Base-by-base conservation (phyloP, 495 filamentous ascomycete genomes). In the Haplographium delicatum region DNA sequence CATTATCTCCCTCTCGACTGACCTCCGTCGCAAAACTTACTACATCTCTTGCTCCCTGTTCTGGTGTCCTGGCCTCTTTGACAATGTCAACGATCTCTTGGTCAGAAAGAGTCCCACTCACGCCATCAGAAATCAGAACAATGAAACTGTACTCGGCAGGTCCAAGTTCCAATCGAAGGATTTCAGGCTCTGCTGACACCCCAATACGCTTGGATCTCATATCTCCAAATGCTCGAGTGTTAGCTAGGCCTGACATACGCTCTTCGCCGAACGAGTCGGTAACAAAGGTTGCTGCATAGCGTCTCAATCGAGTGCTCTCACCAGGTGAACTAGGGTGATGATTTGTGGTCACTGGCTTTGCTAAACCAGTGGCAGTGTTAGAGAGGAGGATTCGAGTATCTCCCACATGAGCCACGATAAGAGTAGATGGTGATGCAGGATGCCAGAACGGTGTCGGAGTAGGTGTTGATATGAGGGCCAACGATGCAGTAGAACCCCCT, bases 251-350 rank as follows among this genome's bases (percentile, higher is more conserved):
- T 44, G 81, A 81, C 70, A 98, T 89, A 53, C 93, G 89, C 65
- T 97, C 94, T 66, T 98, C 94, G 59, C 93, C 93, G 61, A 97
- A 97, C 13, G 88, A 93, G 64, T 98, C 93, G 0, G 91, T 95
- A 19, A 94, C 82, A 57, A 98, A 91, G 0, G 84, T 86, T 13
- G 85, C 72, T 10, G 89, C 88, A 60, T 86, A 96, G 44, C 91
- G 85, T 4, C 90, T 83, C 26, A 98, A 77, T 19, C 93, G 81
- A 44, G 78, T 81, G 10, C 85, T 82, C 69, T 98, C 93, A 45
- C 79, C 69, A 0, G 94, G 91, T 1, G 83, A 78, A n/a, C 82
- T 87, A 0, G 93, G 91, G 60, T 91, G 91, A 68, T 98, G 93
- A 64, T 93, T 84, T 11, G 79, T 84, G 0, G 94, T 97, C 0